Evolutionary conservation across 2,329 filamentous ascomycete species (phyloP).

Genomic region (Alternaria atra): DNA sequence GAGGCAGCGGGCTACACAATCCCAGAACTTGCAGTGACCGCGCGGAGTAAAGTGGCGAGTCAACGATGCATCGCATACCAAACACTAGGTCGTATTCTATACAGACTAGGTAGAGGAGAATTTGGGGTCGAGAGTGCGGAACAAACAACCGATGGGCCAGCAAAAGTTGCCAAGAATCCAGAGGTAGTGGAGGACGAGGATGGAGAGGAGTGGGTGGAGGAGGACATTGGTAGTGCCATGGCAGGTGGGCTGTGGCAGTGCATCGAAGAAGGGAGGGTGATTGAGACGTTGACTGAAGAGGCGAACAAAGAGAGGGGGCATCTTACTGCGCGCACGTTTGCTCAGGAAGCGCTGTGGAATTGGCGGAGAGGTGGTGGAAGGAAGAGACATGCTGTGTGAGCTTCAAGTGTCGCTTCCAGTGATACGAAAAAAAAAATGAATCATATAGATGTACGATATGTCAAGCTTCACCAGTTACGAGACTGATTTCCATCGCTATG

Average conservation of each 20-base stretch:
- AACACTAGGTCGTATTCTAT: constrained; percentile 85
- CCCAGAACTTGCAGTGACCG: constrained; percentile 80
- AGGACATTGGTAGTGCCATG: constrained; percentile 52
- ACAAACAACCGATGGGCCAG: constrained; percentile 58
- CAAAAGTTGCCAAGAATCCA: constrained; percentile 52
- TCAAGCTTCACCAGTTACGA: neutral
- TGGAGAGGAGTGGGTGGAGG: constrained; percentile 48
- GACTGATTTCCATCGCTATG: neutral
- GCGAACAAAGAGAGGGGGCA: constrained; percentile 74
- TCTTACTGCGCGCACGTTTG: constrained; percentile 82
- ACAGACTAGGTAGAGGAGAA: constrained; percentile 78
- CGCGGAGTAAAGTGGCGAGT: constrained; percentile 81
- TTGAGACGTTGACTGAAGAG: constrained; percentile 80
- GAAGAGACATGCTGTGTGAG: constrained; percentile 62
- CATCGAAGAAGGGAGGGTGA: constrained; percentile 76
- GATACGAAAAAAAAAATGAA: neutral
- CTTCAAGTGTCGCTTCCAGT: too few relatives aligned
- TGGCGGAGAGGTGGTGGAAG: constrained; percentile 76
- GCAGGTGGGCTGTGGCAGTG: constrained; percentile 85
- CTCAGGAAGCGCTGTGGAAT: constrained; percentile 88
- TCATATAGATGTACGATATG: neutral
- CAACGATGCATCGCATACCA: constrained; percentile 94
- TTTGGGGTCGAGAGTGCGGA: constrained; percentile 64
- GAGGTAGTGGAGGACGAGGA: constrained; percentile 45
- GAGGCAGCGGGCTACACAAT: constrained; percentile 96